Evolutionary conservation across 2,329 filamentous ascomycete species (phyloP).

Genomic region (Phoma herbarum): DNA sequence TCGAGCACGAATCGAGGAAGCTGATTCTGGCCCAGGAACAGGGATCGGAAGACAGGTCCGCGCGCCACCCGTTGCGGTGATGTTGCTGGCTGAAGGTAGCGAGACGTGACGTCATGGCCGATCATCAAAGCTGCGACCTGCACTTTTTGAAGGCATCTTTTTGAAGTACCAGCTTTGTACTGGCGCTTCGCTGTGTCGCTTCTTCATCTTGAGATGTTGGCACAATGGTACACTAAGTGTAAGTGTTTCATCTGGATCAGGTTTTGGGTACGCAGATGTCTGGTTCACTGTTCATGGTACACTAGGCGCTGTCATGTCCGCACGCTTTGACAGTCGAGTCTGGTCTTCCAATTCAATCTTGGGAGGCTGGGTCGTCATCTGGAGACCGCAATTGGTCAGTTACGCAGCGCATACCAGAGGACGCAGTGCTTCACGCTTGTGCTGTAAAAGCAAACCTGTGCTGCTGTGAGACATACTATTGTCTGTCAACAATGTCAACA

Average conservation of each 20-base stretch:
- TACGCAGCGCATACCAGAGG: constrained; percentile 10
- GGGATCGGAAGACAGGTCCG: constrained; percentile 3
- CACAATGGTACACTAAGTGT: constrained; percentile 11
- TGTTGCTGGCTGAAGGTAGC: constrained; percentile 6
- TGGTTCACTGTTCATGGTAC: constrained; percentile 14
- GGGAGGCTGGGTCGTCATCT: not conserved
- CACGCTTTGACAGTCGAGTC: constrained; percentile 1
- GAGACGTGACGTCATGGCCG: constrained; percentile 18
- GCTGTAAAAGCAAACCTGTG: not conserved
- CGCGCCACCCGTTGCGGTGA: constrained; percentile 8
- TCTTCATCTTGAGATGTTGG: constrained; percentile 1
- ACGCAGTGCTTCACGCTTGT: constrained; percentile 6
- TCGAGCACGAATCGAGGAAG: not conserved
- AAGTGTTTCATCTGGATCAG: constrained; percentile 12
- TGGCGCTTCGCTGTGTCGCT: constrained; percentile 4
- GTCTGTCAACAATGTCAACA: constrained; percentile 18
- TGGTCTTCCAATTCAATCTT: not conserved
- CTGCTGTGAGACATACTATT: constrained; percentile 8
- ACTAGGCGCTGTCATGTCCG: constrained; percentile 17
- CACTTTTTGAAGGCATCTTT: not conserved
- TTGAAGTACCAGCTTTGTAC: not conserved
- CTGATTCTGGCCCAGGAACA: constrained; percentile 1
- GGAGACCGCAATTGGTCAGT: constrained; percentile 9
- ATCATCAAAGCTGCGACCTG: constrained; percentile 8
- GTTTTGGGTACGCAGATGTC: constrained; percentile 6